Evolutionary conservation across 208 protist genomes (phyloP), one percentile per base, ranked within the genome.

Genomic region (Wallacemonas rigidus): DNA sequence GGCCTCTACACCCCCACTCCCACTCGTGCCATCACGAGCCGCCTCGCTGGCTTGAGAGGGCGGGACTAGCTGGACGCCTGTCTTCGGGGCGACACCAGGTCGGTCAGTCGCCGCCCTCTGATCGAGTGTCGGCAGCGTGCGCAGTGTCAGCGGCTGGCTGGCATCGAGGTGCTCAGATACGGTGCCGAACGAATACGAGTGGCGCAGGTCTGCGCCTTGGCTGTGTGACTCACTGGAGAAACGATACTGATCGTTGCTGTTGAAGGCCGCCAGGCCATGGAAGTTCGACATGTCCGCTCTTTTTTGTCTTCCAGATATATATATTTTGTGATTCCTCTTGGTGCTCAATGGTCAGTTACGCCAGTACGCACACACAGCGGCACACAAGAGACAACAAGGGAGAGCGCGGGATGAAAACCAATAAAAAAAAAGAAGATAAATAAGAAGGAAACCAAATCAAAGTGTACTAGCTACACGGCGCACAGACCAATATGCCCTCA

Each of bases 391-490:
- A 26, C 26, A 26, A 26, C 26, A 35, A 67, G 41, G 51, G 36
- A 67, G 6, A 63, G 60, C 44, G 40, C 68, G 38, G 56, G 62
- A 65, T 38, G 14, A 64, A 68, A 47, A 36, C 7, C 8, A 15
- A 48, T 0, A 60, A 76, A 71, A 57, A 57, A 4, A 65, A 64
- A 48, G 8, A 50, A 50, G 12, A 50, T 50, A 50, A 50, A 63
- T 3, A 65, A 76, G 53, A 67, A 50, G 58, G 47, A 71, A 57
- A 54, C 39, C 40, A 50, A 56, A 12, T 50, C 6, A 50, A 50
- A 50, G 45, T 50, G 45, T 26, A 26, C 26, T 26, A 26, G 26
- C 26, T 26, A 26, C 26, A 26, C 26, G 26, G 26, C 26, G 26
- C 26, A 26, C 26, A 26, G 26, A 26, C 26, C 26, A 26, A 26